phyloP scores from a whole-genome alignment of 73 alveolate genomes.

The Halteria grandinella region DNA sequence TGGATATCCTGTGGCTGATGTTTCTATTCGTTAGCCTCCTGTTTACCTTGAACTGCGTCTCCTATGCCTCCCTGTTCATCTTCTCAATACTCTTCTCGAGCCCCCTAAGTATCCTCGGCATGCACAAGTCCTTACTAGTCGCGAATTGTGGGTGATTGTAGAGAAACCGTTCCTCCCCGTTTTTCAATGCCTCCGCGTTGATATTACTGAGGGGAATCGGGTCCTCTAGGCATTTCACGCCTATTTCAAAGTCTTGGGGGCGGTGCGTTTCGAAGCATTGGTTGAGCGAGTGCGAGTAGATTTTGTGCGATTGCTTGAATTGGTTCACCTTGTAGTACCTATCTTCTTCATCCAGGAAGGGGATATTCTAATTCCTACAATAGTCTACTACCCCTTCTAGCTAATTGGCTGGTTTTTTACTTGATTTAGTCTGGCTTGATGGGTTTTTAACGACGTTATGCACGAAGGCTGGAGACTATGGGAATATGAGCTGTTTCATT shows the following conservation, averaged over 20 bases:
- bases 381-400: conserved; percentile 43
- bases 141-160: too few species aligned
- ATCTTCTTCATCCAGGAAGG: conserved; percentile 45
- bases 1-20: too few species aligned
- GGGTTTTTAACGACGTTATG: conserved; percentile 1
- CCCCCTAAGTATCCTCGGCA: too few species aligned
- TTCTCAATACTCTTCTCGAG: neutral
- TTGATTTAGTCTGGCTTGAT: neutral
- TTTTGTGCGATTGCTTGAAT: conserved; percentile 30
- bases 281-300: conserved; percentile 10
- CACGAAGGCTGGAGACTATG: conserved; percentile 47
- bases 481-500: conserved; percentile 7
- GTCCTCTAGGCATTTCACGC: too few species aligned
- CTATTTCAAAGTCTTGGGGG: too few species aligned
- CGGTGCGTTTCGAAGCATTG: conserved; percentile 48
- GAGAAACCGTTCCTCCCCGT: too few species aligned
- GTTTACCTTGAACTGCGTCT: too few species aligned
- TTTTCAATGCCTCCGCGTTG: too few species aligned
- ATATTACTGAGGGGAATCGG: too few species aligned
- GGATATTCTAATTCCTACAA: conserved; percentile 48
- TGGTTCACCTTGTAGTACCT: conserved; percentile 42
- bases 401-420: too few species aligned
- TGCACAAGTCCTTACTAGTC: neutral
- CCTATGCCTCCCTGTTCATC: conserved; percentile 14
- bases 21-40: too few species aligned